Evolutionary conservation across 805 yeast species (phyloP), one percentile per base, ranked within the genome.

Genomic region (Metschnikowia sp.): DNA sequence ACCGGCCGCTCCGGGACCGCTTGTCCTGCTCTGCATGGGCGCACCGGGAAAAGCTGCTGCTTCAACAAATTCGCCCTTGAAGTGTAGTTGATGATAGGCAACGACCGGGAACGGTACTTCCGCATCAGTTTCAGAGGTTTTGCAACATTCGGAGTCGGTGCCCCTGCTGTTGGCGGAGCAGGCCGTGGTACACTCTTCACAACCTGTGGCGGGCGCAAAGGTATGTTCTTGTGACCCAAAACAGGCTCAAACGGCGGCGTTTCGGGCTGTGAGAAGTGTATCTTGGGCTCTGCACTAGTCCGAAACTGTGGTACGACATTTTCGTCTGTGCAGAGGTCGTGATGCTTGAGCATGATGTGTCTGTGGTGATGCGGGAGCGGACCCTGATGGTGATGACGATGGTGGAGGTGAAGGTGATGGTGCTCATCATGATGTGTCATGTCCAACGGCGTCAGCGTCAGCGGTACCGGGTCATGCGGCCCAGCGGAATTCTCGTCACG

Each of bases 71-170:
- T 51, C 9, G 55, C 45, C 35, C 56, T 45, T 15, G 50, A 40
- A 42, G 59, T 59, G 55, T 69, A 72, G 55, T 62, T 66, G 46
- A 72, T 72, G 50, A 72, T 72, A 45, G 77, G 77, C 47, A 72
- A 63, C 9, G 72, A 65, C 40, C 76, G 61, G 29, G 69, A 63
- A 39, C 77, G 59, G 55, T 65, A 69, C 39, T 69, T 58, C 33
- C 72, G 60, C 37, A 66, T 61, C 52, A 60, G 64, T 52, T 64
- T 66, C 32, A 69, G 74, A 8, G 70, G 62, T 54, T 62, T 65
- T 38, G 36, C 19, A 22, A 53, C 38, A 22, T 18, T 36, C 19
- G 26, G 26, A 22, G 26, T 22, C 26, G 26, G 26, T 22, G 26
- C 26, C 26, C 26, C 26, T 22, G 26, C 26, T 22, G 26, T 22